Conservation (phyloP, 495 filamentous ascomycete genomes). For the Lepraria neglecta region DNA sequence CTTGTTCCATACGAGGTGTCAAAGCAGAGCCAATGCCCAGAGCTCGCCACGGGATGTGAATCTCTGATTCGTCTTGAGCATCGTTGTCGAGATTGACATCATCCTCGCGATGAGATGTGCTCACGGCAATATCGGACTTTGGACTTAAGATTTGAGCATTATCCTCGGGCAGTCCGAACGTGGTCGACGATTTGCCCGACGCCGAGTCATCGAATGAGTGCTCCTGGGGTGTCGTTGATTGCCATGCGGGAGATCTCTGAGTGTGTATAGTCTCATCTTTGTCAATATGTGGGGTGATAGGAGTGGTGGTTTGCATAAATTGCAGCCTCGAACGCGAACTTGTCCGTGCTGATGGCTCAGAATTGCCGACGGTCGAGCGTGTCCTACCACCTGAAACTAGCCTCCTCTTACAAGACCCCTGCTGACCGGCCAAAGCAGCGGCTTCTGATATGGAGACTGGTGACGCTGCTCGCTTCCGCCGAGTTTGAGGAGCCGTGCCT, state of each 20-base stretch:
- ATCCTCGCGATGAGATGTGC: constrained; percentile 1
- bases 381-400: constrained; percentile 11
- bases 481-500: constrained; percentile 6
- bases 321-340: constrained; percentile 21
- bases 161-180: constrained; percentile 12
- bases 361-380: not conserved
- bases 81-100: constrained; percentile 1
- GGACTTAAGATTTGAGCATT: constrained; percentile 24
- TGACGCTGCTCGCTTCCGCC: constrained; percentile 44
- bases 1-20: constrained; percentile 18
- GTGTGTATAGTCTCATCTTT: constrained; percentile 5
- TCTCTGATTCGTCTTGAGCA: constrained; percentile 17
- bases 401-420: constrained; percentile 24
- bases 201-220: constrained; percentile 32
- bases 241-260: constrained; percentile 28
- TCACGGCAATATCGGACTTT: constrained; percentile 21
- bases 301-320: constrained; percentile 29
- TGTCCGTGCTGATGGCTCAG: constrained; percentile 8
- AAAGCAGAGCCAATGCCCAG: constrained; percentile 11
- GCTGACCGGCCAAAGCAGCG: constrained; percentile 29
- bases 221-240: constrained; percentile 18
- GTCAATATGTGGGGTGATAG: constrained; percentile 19
- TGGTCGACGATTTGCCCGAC: constrained; percentile 15
- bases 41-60: constrained; percentile 13
- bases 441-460: constrained; percentile 56